Conservation (phyloP, 2,329 filamentous ascomycete genomes). For the Canariomyces notabilis region DNA sequence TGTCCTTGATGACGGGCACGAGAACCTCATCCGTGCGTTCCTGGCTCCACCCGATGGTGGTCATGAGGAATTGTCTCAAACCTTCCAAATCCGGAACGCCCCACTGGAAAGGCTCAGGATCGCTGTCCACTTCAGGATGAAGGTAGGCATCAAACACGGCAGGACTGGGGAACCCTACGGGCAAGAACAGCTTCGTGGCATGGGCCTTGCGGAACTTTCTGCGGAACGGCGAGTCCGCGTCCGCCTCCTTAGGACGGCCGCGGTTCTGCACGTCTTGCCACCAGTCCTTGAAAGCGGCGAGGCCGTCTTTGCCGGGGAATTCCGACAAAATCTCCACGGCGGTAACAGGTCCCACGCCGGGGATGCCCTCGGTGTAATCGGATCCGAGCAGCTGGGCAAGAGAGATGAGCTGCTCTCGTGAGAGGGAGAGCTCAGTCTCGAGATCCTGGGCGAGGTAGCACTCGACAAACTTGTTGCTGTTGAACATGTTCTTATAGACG, state of each 20-base stretch:
- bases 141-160: constrained; percentile 81
- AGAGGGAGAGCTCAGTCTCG: constrained; percentile 82
- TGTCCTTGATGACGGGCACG: constrained; percentile 89
- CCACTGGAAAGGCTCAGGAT: constrained; percentile 82
- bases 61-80: constrained; percentile 77
- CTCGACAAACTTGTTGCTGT: constrained; percentile 94
- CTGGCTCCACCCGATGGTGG: constrained; percentile 85
- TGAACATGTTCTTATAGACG: constrained; percentile 99
- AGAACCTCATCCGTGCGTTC: constrained; percentile 94
- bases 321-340: constrained; percentile 92
- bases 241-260: constrained; percentile 59
- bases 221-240: constrained; percentile 60
- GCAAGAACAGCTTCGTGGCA: constrained; percentile 79
- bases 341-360: constrained; percentile 88
- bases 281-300: constrained; percentile 81
- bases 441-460: constrained; percentile 84
- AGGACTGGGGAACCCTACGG: constrained; percentile 69
- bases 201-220: constrained; percentile 81
- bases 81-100: constrained; percentile 89
- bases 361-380: constrained; percentile 90
- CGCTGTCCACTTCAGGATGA: constrained; percentile 76
- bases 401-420: constrained; percentile 79
- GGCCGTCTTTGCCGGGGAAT: constrained; percentile 58
- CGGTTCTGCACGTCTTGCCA: constrained; percentile 72
- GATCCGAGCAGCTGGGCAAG: constrained; percentile 87